phyloP scores from a whole-genome alignment of 331 rosid genomes.

The Cydonia oblonga region DNA sequence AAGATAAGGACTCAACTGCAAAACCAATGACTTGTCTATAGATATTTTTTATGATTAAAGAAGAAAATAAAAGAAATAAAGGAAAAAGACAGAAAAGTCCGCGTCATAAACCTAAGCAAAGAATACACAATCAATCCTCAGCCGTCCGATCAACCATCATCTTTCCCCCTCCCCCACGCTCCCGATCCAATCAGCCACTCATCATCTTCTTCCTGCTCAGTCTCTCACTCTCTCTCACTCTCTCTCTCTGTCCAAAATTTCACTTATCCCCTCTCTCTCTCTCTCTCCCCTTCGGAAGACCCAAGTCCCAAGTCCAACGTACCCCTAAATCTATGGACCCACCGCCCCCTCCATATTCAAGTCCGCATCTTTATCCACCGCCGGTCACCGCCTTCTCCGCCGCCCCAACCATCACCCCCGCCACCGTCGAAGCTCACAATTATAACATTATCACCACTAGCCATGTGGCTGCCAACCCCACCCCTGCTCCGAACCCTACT shows the following conservation, averaged over 20 bases:
- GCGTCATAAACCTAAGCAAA: conserved; percentile 8
- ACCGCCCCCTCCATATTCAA: conserved; percentile 21
- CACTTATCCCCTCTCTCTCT: background rate
- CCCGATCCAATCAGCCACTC: conserved; percentile 3
- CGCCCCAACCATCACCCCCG: conserved; percentile 6
- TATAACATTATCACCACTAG: background rate
- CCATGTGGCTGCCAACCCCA: conserved; percentile 15
- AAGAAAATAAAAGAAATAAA: background rate
- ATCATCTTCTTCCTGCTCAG: background rate
- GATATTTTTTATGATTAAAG: conserved; percentile 5
- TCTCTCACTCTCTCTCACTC: background rate
- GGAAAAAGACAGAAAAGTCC: conserved; percentile 6
- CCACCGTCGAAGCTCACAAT: conserved; percentile 19
- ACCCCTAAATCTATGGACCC: conserved; percentile 38
- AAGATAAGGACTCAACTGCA: background rate
- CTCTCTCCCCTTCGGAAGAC: background rate
- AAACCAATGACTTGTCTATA: background rate
- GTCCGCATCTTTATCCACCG: background rate
- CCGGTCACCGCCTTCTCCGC: conserved; percentile 4
- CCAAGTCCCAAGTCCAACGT: background rate
- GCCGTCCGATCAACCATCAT: conserved; percentile 24
- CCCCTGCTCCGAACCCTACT: background rate
- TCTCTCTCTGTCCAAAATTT: background rate
- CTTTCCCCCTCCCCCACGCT: background rate
- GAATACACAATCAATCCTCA: background rate